Base-by-base conservation (phyloP, 164 flowering plant species). In the Aristolochia californica region DNA sequence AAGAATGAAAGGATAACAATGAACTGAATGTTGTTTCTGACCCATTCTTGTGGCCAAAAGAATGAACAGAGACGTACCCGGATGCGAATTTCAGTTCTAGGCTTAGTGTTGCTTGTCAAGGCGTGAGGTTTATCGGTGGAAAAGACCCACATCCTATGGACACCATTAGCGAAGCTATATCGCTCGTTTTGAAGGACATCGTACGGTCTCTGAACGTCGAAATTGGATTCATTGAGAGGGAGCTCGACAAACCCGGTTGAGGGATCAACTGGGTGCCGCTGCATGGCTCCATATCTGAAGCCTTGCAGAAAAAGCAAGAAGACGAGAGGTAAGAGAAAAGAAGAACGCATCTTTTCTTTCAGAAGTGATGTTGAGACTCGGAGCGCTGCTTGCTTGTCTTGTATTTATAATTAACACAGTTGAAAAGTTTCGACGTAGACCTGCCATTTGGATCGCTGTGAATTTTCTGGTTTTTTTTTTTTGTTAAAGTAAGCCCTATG, bases 131-230 rank as follows among this genome's bases (percentile, higher is more conserved):
- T 70, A 56, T 75, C 77, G 1, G 64, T 59, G 26, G 66, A 48
- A 59, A 24, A 70, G 16, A 73, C 77, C 72, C 79, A 68, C 2
- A 72, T 50, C 62, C 50, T 72, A 60, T 70, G 76, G 11, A 75
- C 69, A 17, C 79, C 75, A 65, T 68, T 28, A 1, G 30, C 18
- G 58, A 54, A 64, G 58, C 60, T 63, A 38, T 58, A 68, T 8
- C 72, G 56, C 20, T 53, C 25, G 38, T 22, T 23, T 12, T 17
- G 52, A 1, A 53, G 60, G 16, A 68, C n/a, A 43, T 68, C 56
- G 48, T 68, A 68, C 1, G 72, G 72, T 23, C 30, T 43, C 22
- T 68, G 72, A 8, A 59, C 43, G 5, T 47, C 64, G 8, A 68
- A 63, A 49, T 68, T 60, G 16, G 64, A 53, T 5, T 28, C 44